phyloP scores from a whole-genome alignment of 164 flowering plant species.

The Aristolochia californica region DNA sequence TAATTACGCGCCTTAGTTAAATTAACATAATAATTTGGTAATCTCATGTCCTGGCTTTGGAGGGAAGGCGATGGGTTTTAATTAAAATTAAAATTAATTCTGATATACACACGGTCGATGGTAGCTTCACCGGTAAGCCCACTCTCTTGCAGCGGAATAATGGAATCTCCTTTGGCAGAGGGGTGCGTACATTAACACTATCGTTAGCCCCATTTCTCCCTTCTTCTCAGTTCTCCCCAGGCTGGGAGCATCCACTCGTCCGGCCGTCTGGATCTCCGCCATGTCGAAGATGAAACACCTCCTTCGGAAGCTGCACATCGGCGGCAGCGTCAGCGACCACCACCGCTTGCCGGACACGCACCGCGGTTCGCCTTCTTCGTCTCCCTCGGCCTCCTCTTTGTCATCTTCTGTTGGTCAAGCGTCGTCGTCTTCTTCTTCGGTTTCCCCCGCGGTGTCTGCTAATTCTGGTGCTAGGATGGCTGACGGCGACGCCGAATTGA shows the following conservation, averaged over 20 bases:
- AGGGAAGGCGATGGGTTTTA: no score
- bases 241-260: neutral
- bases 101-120: neutral
- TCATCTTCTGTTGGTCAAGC: constrained; percentile 3
- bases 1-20: no score
- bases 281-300: constrained; percentile 84
- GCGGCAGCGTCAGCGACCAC: constrained; percentile 26
- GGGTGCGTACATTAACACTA: neutral
- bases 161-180: constrained; percentile 4
- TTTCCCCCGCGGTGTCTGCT: constrained; percentile 5
- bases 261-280: constrained; percentile 8
- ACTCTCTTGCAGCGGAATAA: neutral
- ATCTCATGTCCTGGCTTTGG: no score
- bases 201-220: neutral
- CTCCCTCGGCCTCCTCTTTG: constrained; percentile 18
- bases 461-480: neutral
- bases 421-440: constrained; percentile 12
- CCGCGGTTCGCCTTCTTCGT: constrained; percentile 11
- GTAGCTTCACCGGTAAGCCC: neutral
- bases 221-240: neutral
- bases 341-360: constrained; percentile 11
- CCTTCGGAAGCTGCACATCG: constrained; percentile 77
- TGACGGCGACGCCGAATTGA: constrained; percentile 1
- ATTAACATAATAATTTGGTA: no score
- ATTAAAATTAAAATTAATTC: no score